A percentile compares a stretch with the other conserved stretches of the same genome.
Evolutionary conservation across 306 rosid species (phyloP).

Genomic region (Heteromeles arbutifolia): DNA sequence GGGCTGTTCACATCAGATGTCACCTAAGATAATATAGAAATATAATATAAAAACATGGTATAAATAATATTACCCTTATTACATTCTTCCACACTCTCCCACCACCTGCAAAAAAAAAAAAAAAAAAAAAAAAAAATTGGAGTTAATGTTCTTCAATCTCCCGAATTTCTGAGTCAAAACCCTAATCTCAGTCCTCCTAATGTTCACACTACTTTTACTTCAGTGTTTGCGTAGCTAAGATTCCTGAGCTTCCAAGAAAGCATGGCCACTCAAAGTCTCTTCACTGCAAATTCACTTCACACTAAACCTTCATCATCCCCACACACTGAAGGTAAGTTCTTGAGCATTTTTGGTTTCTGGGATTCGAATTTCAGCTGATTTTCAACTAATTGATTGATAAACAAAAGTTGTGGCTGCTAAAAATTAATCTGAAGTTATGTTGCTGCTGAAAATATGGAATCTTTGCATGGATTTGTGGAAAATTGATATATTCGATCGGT

Average conservation of each 20-base stretch:
- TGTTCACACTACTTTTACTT: neutral
- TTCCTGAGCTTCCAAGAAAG: neutral
- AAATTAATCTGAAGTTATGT: too few relatives aligned
- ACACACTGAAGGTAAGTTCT: slow-evolving; percentile 25
- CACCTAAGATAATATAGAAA: too few relatives aligned
- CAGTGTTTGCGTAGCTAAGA: neutral
- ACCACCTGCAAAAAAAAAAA: neutral
- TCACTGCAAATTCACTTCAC: slow-evolving; percentile 16
- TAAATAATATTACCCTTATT: too few relatives aligned
- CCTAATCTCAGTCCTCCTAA: neutral
- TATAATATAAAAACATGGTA: too few relatives aligned
- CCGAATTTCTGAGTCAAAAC: neutral
- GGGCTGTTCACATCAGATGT: too few relatives aligned
- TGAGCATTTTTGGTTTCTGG: neutral
- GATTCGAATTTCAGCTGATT: neutral
- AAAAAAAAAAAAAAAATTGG: neutral
- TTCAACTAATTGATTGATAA: neutral
- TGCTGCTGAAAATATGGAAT: too few relatives aligned
- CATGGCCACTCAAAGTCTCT: slow-evolving; percentile 20
- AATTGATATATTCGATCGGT: neutral
- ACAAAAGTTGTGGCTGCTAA: neutral
- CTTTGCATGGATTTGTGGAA: neutral
- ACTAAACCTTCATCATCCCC: slow-evolving; percentile 17
- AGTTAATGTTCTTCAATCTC: neutral
- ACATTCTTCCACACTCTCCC: neutral